A percentile compares a stretch with the other conserved stretches of the same genome.
Evolutionary conservation across 2,329 filamentous ascomycete genomes (phyloP).

Genomic region (Claviceps sp.): DNA sequence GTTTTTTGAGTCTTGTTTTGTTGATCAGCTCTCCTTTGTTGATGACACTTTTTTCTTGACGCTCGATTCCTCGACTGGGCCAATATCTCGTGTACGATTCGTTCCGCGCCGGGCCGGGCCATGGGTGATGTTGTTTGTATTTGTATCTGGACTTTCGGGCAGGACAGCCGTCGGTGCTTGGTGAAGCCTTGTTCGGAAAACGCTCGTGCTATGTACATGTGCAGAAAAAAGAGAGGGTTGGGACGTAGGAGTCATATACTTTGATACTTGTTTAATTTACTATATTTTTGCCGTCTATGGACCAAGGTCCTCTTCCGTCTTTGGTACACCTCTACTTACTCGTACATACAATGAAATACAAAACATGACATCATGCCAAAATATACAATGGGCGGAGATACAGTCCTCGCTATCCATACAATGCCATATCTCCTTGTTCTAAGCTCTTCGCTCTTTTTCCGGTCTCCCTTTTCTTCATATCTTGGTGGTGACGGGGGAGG

Average conservation of each 20-base stretch:
- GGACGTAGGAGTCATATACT: too few species aligned
- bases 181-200: too few species aligned
- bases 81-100: too few species aligned
- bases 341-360: constrained; percentile 6
- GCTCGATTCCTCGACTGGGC: too few species aligned
- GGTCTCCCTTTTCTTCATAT: not conserved
- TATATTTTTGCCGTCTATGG: constrained; percentile 1
- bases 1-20: too few species aligned
- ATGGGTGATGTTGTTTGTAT: too few species aligned
- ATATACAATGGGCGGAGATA: constrained; percentile 3
- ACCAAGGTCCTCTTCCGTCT: not conserved
- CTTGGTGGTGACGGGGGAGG: not conserved
- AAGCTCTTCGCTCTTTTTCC: not conserved
- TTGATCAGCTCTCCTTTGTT: too few species aligned
- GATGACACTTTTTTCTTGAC: too few species aligned
- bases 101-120: too few species aligned
- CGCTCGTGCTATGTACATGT: not conserved
- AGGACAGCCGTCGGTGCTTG: too few species aligned
- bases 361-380: constrained; percentile 4
- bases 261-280: too few species aligned
- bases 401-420: not conserved
- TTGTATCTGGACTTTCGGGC: too few species aligned
- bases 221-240: not conserved
- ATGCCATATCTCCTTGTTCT: not conserved
- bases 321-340: not conserved